Percentiles rank a stretch among this genome's conserved stretches.
Conservation (phyloP, 2,329 filamentous ascomycete genomes). For the Lasiodiplodia gonubiensis region DNA sequence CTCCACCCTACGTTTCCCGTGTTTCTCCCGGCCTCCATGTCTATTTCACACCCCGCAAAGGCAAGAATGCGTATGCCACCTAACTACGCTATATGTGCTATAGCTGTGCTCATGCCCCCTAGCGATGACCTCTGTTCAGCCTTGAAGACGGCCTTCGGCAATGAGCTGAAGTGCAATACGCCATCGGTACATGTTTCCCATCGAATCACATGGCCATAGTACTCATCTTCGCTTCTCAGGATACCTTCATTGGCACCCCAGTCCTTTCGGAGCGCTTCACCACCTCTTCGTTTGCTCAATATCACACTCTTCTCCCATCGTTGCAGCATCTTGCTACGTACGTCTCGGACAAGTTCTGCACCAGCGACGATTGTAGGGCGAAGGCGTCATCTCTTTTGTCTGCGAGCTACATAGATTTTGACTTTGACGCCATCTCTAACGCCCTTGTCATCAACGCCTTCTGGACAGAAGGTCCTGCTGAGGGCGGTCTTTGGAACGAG, state of each 20-base stretch:
- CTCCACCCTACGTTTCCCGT: constrained; percentile 75
- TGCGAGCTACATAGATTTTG: constrained; percentile 74
- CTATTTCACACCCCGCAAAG: constrained; percentile 68
- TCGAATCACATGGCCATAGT: not conserved
- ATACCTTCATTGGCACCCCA: constrained; percentile 67
- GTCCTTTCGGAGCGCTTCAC: constrained; percentile 64
- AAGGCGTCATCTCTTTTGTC: constrained; percentile 54
- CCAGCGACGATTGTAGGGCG: constrained; percentile 55
- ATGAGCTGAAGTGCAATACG: constrained; percentile 60
- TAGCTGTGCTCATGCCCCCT: not conserved
- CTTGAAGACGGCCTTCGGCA: constrained; percentile 63
- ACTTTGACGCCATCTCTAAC: constrained; percentile 73
- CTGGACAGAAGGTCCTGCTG: constrained; percentile 55
- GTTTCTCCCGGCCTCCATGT: constrained; percentile 82
- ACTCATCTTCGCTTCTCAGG: constrained; percentile 40
- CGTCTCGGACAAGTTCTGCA: constrained; percentile 60
- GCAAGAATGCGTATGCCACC: constrained; percentile 31
- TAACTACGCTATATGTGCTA: too few relatives aligned
- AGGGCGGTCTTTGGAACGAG: constrained; percentile 39
- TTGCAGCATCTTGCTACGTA: constrained; percentile 62
- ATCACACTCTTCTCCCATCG: constrained; percentile 68
- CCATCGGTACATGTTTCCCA: constrained; percentile 48
- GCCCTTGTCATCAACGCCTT: constrained; percentile 68
- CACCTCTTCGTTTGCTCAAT: constrained; percentile 67
- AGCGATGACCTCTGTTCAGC: constrained; percentile 63